Evolutionary conservation across 352 stramenopile genomes (phyloP).

Genomic region (Phytophthora pseudosyringae): DNA sequence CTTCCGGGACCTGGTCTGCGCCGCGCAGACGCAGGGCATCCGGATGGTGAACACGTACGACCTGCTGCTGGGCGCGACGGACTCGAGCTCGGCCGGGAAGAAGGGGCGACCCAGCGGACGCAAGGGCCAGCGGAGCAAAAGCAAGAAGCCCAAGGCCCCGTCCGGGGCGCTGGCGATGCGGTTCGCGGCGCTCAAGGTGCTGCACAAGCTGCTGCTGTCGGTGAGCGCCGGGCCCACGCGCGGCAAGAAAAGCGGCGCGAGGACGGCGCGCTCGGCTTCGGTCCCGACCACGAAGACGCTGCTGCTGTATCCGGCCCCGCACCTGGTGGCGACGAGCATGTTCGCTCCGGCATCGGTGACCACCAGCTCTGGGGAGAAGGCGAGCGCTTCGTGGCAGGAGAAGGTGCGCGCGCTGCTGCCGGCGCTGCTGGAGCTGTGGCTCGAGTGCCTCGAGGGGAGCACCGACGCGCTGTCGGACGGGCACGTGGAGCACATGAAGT

Average conservation of each 20-base stretch:
- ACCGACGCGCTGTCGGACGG: slow-evolving; percentile 63
- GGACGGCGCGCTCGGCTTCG: slow-evolving; percentile 15
- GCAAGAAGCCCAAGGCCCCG: slow-evolving; percentile 51
- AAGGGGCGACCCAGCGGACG: slow-evolving; percentile 15
- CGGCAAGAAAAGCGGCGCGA: not conserved
- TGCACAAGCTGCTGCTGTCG: slow-evolving; percentile 69
- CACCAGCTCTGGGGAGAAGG: slow-evolving; percentile 24
- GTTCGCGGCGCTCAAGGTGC: slow-evolving; percentile 67
- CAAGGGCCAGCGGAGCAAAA: slow-evolving; percentile 31
- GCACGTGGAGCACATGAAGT: slow-evolving; percentile 77
- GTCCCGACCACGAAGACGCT: slow-evolving; percentile 48
- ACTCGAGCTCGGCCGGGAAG: slow-evolving; percentile 17
- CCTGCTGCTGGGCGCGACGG: slow-evolving; percentile 35
- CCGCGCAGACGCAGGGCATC: slow-evolving; percentile 71
- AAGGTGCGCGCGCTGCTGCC: slow-evolving; percentile 68
- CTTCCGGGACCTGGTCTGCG: slow-evolving; percentile 74
- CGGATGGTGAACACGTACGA: slow-evolving; percentile 85
- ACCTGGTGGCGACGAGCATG: slow-evolving; percentile 41
- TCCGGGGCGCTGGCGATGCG: slow-evolving; percentile 57
- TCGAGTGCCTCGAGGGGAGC: slow-evolving; percentile 71
- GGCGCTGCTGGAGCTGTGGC: slow-evolving; percentile 75
- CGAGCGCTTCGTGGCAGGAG: slow-evolving; percentile 65
- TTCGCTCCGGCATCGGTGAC: slow-evolving; percentile 27
- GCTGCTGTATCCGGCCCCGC: slow-evolving; percentile 56
- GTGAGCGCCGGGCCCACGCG: slow-evolving; percentile 36